phyloP scores from a whole-genome alignment of 257 asterid genomes.

The Dorcoceras hygrometricum region DNA sequence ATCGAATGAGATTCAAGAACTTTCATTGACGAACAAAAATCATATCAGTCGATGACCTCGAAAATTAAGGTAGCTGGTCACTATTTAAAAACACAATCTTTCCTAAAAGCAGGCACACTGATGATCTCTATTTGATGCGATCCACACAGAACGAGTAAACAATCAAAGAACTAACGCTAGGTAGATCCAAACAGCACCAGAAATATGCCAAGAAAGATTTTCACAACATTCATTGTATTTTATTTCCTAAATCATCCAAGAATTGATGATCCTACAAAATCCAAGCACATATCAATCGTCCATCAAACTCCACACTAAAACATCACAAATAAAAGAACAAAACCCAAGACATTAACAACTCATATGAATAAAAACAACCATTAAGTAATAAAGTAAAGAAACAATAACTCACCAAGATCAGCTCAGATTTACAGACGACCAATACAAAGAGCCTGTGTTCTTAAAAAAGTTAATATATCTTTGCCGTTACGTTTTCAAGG shows the following conservation, averaged over 20 bases:
- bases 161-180: constrained; percentile 24
- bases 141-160: constrained; percentile 12
- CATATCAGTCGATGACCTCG: constrained; percentile 6
- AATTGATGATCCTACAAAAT: constrained; percentile 22
- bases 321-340: constrained; percentile 18
- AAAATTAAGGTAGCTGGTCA: background rate
- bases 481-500: constrained; percentile 19
- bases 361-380: constrained; percentile 17
- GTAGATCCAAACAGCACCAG: constrained; percentile 24
- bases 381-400: constrained; percentile 14
- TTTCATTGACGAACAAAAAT: background rate
- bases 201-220: constrained; percentile 19
- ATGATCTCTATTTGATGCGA: background rate
- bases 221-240: constrained; percentile 9
- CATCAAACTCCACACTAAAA: constrained; percentile 21
- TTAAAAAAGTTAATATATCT: background rate
- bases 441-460: background rate
- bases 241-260: constrained; percentile 9
- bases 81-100: background rate
- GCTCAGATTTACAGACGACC: constrained; percentile 29
- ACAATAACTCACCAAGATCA: constrained; percentile 36
- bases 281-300: constrained; percentile 7
- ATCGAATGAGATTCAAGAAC: constrained; percentile 26
- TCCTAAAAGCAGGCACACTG: constrained; percentile 4
- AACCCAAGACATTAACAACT: constrained; percentile 29